Percentiles rank a stretch among this genome's conserved stretches.
Evolutionary conservation across 139 green algal species (phyloP).

Genomic region (Tetraselmis chui): DNA sequence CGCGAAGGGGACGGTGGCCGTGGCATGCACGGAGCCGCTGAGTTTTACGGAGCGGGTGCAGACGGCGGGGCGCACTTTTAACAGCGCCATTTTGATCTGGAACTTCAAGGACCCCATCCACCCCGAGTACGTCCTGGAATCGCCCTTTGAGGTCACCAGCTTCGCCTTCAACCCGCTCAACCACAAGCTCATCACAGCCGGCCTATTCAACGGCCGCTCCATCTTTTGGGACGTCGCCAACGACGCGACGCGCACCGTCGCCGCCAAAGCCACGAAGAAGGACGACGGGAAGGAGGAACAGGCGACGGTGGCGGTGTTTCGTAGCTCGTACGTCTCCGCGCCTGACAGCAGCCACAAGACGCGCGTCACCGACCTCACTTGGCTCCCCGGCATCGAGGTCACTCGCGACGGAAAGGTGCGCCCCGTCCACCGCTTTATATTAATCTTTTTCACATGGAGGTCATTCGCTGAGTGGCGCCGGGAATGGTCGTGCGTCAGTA

Average conservation of each 20-base stretch:
- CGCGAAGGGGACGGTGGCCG: constrained; percentile 56
- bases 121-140: constrained; percentile 72
- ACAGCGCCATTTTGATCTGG: constrained; percentile 70
- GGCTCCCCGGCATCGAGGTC: constrained; percentile 64
- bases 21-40: constrained; percentile 50
- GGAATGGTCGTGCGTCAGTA: no score
- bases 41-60: constrained; percentile 51
- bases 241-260: constrained; percentile 24
- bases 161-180: constrained; percentile 74
- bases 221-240: constrained; percentile 37
- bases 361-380: constrained; percentile 64
- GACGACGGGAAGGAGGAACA: constrained; percentile 18
- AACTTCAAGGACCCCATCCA: constrained; percentile 76
- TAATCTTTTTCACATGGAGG: no score
- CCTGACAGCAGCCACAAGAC: constrained; percentile 55
- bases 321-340: constrained; percentile 38
- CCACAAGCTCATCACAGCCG: constrained; percentile 60
- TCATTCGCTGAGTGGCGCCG: no score
- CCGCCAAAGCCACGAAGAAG: neutral
- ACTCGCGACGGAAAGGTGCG: constrained; percentile 24
- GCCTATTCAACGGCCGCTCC: constrained; percentile 70
- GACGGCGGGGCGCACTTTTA: constrained; percentile 34
- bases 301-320: constrained; percentile 30
- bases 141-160: constrained; percentile 56
- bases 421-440: no score